These are phyloP conservation scores for Calonectria crousiana DNA, from an alignment of 2,329 filamentous ascomycete species.

Conservation along the genomic window DNA sequence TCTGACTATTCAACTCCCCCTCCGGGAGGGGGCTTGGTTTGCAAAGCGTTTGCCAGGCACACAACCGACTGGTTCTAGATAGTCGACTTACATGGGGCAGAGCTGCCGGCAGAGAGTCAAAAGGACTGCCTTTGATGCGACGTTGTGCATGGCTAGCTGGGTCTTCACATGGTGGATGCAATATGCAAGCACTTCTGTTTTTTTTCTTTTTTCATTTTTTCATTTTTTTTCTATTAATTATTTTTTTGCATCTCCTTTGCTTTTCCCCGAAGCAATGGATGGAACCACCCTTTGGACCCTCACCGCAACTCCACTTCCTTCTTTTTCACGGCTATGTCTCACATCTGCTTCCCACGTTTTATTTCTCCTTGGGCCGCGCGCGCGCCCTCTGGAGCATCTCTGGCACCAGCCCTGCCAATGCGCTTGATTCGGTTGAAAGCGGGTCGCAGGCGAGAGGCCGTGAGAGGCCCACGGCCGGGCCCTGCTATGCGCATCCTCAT, in stretches of 20 bases:
- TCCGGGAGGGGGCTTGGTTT: neutral
- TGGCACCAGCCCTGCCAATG: neutral
- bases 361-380: neutral
- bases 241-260: neutral
- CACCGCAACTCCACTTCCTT: neutral
- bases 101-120: conserved; percentile 16
- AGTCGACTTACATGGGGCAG: neutral
- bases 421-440: neutral
- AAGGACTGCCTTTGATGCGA: conserved; percentile 1
- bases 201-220: neutral
- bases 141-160: neutral
- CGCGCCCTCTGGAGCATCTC: neutral
- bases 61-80: conserved; percentile 13
- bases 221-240: no score
- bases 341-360: conserved; percentile 2
- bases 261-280: neutral
- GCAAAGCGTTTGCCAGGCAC: neutral
- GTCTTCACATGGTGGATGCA: neutral
- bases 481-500: neutral
- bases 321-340: neutral
- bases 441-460: neutral
- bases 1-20: neutral
- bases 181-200: conserved; percentile 20
- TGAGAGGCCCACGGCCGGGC: neutral
- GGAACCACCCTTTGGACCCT: neutral